phyloP scores from a whole-genome alignment of 805 yeast species.

The Starmerella davenportii region DNA sequence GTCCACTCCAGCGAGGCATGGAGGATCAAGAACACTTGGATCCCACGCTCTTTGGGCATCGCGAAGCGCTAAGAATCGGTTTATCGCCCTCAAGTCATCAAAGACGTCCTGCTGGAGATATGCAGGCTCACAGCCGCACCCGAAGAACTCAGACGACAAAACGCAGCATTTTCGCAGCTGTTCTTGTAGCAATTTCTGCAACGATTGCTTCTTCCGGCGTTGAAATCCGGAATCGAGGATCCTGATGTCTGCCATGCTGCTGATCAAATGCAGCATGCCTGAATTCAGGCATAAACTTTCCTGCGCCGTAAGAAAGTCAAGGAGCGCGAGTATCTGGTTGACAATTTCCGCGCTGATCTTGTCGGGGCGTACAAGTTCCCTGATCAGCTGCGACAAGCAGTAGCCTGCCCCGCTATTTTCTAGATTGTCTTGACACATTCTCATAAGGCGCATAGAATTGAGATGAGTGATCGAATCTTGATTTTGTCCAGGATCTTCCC shows the following conservation, averaged over 20 bases:
- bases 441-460: background rate
- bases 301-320: conserved; percentile 3
- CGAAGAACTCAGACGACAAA: background rate
- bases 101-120: background rate
- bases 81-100: background rate
- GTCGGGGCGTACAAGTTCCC: background rate
- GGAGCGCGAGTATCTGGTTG: background rate
- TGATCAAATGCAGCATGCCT: background rate
- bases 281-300: conserved; percentile 1
- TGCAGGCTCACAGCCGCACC: background rate
- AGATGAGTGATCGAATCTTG: too few species aligned
- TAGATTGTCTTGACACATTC: conserved; percentile 1
- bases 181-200: background rate
- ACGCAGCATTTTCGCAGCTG: background rate
- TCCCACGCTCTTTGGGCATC: background rate
- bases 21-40: background rate
- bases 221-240: conserved; percentile 9
- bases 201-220: background rate
- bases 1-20: too few species aligned
- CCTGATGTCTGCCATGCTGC: background rate
- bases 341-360: background rate
- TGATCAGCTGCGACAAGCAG: conserved; percentile 1
- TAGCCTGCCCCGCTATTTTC: conserved; percentile 7
- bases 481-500: background rate
- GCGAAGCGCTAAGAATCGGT: background rate